Percentiles rank a stretch among this genome's conserved stretches.
Evolutionary conservation across 163 green algal genomes (phyloP).

Genomic region (Volvox carteri): DNA sequence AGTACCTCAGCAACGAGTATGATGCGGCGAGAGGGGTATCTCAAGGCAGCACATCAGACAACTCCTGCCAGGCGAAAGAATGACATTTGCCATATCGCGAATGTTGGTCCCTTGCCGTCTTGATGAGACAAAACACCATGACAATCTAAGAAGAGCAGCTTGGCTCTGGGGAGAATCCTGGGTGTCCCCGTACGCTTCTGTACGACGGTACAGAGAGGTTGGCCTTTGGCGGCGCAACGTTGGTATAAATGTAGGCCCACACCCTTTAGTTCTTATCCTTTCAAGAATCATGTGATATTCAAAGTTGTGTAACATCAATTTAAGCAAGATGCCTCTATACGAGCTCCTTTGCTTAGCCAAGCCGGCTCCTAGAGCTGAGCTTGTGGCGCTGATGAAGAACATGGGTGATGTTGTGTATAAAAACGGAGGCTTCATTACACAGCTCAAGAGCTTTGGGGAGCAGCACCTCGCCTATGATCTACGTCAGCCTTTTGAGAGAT

Average conservation of each 20-base stretch:
- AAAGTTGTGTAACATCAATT: neutral
- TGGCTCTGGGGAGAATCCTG: too few species aligned
- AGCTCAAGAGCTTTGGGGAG: constrained; percentile 84
- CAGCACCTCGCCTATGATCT: constrained; percentile 87
- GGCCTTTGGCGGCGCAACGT: neutral
- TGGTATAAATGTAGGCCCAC: neutral
- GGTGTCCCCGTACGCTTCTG: too few species aligned
- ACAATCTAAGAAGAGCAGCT: too few species aligned
- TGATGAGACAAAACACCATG: too few species aligned
- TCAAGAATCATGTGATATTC: too few species aligned
- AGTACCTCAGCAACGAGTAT: constrained; percentile 19
- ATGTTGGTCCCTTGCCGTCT: too few species aligned
- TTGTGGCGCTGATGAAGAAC: constrained; percentile 76
- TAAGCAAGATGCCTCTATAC: constrained; percentile 87
- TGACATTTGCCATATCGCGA: too few species aligned
- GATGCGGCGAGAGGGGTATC: neutral
- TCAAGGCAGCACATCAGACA: too few species aligned
- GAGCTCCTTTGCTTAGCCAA: constrained; percentile 89
- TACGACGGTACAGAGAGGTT: too few species aligned
- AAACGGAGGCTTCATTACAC: constrained; percentile 94
- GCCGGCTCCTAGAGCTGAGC: constrained; percentile 67
- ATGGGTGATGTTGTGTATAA: constrained; percentile 90
- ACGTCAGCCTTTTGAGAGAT: constrained; percentile 73
- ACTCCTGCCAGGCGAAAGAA: too few species aligned
- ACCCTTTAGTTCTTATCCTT: too few species aligned